Percentiles rank a stretch among this genome's conserved stretches.
phyloP scores from a whole-genome alignment of 768 basidiomycete species.

The Calvatia gigantea region DNA sequence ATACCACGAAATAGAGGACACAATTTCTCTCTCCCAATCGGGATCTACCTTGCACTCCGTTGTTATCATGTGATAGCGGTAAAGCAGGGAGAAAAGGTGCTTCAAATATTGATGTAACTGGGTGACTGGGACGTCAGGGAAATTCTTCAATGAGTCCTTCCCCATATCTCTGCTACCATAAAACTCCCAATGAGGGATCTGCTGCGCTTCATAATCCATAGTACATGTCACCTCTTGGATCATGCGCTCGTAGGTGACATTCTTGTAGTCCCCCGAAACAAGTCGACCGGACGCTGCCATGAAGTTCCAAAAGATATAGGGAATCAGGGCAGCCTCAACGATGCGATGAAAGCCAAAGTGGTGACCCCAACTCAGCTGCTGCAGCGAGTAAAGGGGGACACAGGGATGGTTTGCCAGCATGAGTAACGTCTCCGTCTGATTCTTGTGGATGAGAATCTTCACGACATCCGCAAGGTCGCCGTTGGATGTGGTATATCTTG shows the following conservation, averaged over 20 bases:
- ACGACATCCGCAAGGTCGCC: constrained; percentile 31
- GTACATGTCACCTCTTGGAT: constrained; percentile 10
- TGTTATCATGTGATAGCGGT: constrained; percentile 32
- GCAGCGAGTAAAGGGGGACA: constrained; percentile 24
- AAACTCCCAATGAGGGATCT: constrained; percentile 27
- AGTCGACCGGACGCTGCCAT: constrained; percentile 26
- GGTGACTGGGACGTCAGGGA: constrained; percentile 12
- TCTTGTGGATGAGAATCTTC: constrained; percentile 32
- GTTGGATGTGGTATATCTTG: constrained; percentile 18
- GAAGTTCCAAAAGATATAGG: constrained; percentile 36
- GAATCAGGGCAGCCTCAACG: constrained; percentile 24
- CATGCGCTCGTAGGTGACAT: constrained; percentile 18
- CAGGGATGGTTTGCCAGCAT: constrained; percentile 34
- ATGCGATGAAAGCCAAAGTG: constrained; percentile 30
- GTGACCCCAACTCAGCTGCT: constrained; percentile 26
- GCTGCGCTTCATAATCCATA: constrained; percentile 30
- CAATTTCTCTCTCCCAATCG: background rate
- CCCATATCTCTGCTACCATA: constrained; percentile 12
- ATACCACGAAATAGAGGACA: background rate
- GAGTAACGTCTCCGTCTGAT: constrained; percentile 26
- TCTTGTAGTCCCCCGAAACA: constrained; percentile 23
- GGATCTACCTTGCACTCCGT: constrained; percentile 30
- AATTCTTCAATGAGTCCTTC: background rate
- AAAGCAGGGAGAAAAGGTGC: constrained; percentile 30
- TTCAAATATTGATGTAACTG: constrained; percentile 31